Conservation (phyloP, 139 green algal species). For the Mesotaenium endlicherianum region DNA sequence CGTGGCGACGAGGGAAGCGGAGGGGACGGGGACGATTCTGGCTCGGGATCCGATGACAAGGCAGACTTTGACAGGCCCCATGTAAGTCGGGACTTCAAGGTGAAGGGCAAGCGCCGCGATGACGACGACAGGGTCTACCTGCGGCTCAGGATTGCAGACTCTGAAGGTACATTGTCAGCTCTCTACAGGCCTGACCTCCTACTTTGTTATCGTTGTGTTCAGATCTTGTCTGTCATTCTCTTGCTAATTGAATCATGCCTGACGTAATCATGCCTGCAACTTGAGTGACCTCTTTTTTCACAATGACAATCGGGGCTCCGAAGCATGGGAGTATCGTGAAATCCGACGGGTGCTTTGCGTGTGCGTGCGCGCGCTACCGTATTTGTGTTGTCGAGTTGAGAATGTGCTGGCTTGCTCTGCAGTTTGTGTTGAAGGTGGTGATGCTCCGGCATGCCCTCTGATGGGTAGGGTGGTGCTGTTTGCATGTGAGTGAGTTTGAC, state of each 20-base stretch:
- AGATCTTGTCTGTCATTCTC: too few relatives aligned
- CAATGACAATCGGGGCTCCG: too few relatives aligned
- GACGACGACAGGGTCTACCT: slow-evolving; percentile 38
- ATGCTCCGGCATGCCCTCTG: neutral
- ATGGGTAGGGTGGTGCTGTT: neutral
- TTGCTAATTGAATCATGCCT: too few relatives aligned
- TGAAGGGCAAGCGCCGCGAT: slow-evolving; percentile 40
- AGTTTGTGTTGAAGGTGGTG: neutral
- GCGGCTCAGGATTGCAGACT: slow-evolving; percentile 36
- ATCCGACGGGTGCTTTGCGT: neutral
- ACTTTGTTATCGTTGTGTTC: too few relatives aligned
- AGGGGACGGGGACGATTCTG: neutral
- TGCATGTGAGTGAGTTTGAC: too few relatives aligned
- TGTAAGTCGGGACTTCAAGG: slow-evolving; percentile 28
- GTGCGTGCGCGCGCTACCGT: neutral
- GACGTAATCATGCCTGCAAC: too few relatives aligned
- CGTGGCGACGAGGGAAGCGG: neutral
- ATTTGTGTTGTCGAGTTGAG: neutral
- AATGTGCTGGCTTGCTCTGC: neutral
- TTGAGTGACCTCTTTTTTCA: too few relatives aligned
- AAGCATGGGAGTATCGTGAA: too few relatives aligned
- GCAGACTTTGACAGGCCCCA: neutral
- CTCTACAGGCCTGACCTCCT: too few relatives aligned
- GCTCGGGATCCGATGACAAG: neutral
- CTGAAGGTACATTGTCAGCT: slow-evolving; percentile 38